A percentile compares a stretch with the other conserved stretches of the same genome.
These are phyloP conservation scores for Mycena albidolilacea DNA, from an alignment of 768 basidiomycete species.

Conservation along the genomic window DNA sequence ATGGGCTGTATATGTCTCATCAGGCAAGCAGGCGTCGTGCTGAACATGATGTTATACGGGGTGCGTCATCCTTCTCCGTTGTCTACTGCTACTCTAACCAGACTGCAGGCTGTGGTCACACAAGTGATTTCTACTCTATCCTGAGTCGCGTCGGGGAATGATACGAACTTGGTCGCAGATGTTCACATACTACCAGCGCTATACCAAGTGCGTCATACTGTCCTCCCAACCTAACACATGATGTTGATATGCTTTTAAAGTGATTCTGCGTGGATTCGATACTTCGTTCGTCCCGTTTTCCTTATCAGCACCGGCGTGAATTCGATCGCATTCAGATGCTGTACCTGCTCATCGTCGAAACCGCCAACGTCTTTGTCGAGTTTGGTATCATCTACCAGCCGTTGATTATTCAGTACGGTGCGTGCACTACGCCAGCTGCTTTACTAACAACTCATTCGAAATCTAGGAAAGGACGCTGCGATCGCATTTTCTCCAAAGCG, in stretches of 20 bases:
- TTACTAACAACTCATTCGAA: neutral
- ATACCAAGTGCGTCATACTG: slow-evolving; percentile 10
- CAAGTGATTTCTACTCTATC: slow-evolving; percentile 9
- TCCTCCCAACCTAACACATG: neutral
- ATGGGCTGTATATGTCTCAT: neutral
- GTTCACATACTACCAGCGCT: slow-evolving; percentile 23
- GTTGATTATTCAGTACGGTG: slow-evolving; percentile 28
- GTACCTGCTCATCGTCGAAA: slow-evolving; percentile 32
- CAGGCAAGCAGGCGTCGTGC: slow-evolving; percentile 13
- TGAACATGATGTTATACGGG: slow-evolving; percentile 34
- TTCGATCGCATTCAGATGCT: slow-evolving; percentile 21
- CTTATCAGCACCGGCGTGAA: neutral
- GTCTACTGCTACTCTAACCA: neutral
- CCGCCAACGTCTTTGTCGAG: slow-evolving; percentile 23
- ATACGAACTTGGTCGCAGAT: slow-evolving; percentile 4
- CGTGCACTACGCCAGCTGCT: neutral
- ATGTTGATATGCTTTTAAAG: neutral
- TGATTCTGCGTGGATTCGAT: slow-evolving; percentile 24
- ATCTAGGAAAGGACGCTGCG: slow-evolving; percentile 2
- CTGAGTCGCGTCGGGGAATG: neutral
- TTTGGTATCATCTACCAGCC: slow-evolving; percentile 34
- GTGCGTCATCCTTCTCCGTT: neutral
- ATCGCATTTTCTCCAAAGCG: slow-evolving; percentile 1
- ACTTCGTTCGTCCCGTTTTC: neutral
- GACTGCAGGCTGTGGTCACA: slow-evolving; percentile 3